Evolutionary conservation across 179 eudicot species (phyloP), one percentile per base, ranked within the genome.

Genomic region (Actinidia polygama): DNA sequence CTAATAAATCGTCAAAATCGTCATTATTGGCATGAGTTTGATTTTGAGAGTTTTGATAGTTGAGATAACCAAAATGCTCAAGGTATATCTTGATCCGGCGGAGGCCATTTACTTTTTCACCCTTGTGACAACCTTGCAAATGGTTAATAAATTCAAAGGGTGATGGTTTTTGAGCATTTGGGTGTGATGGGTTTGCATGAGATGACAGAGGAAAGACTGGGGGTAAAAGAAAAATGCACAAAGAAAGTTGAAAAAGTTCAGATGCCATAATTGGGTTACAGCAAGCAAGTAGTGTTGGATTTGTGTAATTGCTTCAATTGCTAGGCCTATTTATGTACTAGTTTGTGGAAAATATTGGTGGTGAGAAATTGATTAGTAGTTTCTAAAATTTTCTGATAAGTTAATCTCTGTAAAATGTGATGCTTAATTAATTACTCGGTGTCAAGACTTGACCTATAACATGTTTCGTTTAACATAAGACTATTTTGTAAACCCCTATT

Each of bases 1-100:
- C 88, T 5, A 88, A 77, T 12, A 16, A 50, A 11, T 86, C 86
- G 0, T 88, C 91, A 5, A 88, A 88, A 61, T 80, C 78, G 14
- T 83, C 80, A 18, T 85, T 55, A 4, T 40, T 59, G 46, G 44
- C n/a, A 26, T 67, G 53, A 18, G 9, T 74, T 14, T 70, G 61
- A 10, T 75, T 75, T 3, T 26, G 15, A 6, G 53, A 24, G 19
- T 58, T 24, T 76, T 55, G 18, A 7, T 74, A 64, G 16, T 84
- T 63, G 0, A 86, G 79, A 71, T 88, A 86, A 69, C 90, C 90
- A 57, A 84, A 86, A 26, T 62, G 54, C 10, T 71, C 75, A 47
- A 88, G 87, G 69, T 86, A 88, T 2, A 10, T 16, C 67, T 86
- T 88, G 54, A 88, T 81, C 4, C 80, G 47, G 54, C 75, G 64